Evolutionary conservation across 2,329 filamentous ascomycete genomes (phyloP).

Genomic region (Cytospora piceicola): DNA sequence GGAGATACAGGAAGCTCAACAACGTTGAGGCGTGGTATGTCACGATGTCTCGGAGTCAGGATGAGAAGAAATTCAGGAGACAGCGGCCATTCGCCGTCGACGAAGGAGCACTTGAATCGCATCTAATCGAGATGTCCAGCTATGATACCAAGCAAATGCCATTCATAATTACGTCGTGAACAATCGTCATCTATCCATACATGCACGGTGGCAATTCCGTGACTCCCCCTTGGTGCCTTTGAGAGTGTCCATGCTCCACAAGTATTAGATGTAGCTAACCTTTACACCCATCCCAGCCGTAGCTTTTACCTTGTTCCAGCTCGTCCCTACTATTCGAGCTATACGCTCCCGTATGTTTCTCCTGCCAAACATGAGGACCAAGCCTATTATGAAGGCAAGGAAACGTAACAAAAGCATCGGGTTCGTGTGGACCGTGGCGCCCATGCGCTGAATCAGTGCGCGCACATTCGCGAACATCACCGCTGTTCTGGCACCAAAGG

Average conservation of each 20-base stretch:
- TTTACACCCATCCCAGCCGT: conserved; percentile 97
- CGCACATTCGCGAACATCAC: conserved; percentile 58
- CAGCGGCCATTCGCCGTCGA: conserved; percentile 1
- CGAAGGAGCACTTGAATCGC: neutral
- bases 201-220: neutral
- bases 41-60: neutral
- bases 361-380: conserved; percentile 76
- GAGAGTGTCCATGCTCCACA: conserved; percentile 7
- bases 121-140: neutral
- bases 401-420: conserved; percentile 63
- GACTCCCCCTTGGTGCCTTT: neutral
- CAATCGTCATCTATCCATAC: conserved; percentile 23
- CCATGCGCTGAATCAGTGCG: conserved; percentile 55
- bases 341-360: conserved; percentile 76
- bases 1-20: neutral
- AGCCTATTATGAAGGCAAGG: conserved; percentile 77
- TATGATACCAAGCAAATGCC: conserved; percentile 17
- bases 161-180: conserved; percentile 20
- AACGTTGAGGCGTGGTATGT: neutral
- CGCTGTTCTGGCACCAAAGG: conserved; percentile 53
- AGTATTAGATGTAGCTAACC: conserved; percentile 84
- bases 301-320: conserved; percentile 79
- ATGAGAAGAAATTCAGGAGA: neutral
- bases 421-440: conserved; percentile 56
- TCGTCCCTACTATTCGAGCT: conserved; percentile 66